Base-by-base conservation (phyloP, 768 basidiomycete genomes). In the Rhizopogon roseolus region DNA sequence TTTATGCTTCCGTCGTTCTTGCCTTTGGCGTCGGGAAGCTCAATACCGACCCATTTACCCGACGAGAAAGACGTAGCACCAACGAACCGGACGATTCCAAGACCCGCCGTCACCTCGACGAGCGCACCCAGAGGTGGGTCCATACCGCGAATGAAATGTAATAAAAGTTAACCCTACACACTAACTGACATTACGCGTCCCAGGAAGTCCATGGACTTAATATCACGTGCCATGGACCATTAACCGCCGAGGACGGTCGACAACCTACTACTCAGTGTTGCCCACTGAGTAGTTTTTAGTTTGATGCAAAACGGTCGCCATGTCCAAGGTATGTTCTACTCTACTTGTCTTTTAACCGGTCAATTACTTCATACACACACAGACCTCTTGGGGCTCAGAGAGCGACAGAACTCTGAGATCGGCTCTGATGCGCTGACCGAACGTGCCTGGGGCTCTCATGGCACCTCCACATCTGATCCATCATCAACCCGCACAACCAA, bases 31-130 rank as follows among this genome's bases (percentile, higher is more conserved):
- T 87, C 85, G 53, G 79, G 81, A 43, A 99, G 80, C 64, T 96
- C 94, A 50, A 98, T 84, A 9, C 97, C 97, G 48, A 97, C 79
- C 96, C 96, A 99, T 77, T 89, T 93, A 0, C 97, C 97, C 1
- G 83, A 70, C 19, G 90, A 81, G 67, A 98, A 98, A 2, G 80
- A 77, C 0, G 96, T 95, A 32, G 82, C 57, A 0, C 96, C 97
- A 49, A 78, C 81, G 76, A 93, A 99, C 22, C 94, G 80, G 43
- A 98, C 88, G 43, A 86, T 75, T 2, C 97, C 97, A 37, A 83
- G 79, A 16, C 95, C 94, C 38, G 86, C 84, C 0, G 86, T 71
- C 42, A 94, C 83, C 52, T 86, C 81, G 14, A 97, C 95, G 52
- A 89, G 79, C 4, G 92, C 80, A 32, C 89, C 88, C 45, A 92